Conservation (phyloP, 257 asterid species). For the Ophiorrhiza pumila region DNA sequence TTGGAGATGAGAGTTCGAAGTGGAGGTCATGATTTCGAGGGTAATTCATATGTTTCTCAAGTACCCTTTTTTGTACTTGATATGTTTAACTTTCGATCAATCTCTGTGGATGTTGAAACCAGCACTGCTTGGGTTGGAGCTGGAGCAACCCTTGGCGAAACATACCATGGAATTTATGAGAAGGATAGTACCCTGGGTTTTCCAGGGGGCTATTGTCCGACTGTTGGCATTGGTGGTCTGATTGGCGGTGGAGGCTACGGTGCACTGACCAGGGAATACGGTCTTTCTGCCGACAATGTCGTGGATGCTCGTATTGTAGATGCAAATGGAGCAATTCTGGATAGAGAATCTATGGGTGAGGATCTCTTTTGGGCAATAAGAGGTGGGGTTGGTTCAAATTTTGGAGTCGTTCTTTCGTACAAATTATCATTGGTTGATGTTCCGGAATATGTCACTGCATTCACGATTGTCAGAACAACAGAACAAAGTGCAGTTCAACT, state of each 20-base stretch:
- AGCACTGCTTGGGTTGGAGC: constrained; percentile 7
- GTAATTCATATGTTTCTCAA: constrained; percentile 3
- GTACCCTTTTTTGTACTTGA: constrained; percentile 9
- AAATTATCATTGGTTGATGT: neutral
- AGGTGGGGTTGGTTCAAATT: constrained; percentile 6
- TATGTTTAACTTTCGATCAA: constrained; percentile 11
- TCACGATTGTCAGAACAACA: neutral
- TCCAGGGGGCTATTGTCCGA: constrained; percentile 13
- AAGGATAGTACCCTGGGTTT: neutral
- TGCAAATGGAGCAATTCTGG: constrained; percentile 5
- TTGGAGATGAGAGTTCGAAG: constrained; percentile 9
- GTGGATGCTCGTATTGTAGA: neutral
- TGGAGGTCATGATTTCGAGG: constrained; percentile 18
- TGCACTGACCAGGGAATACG: neutral
- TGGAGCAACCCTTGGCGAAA: constrained; percentile 10
- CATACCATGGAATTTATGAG: neutral
- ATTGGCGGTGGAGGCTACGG: constrained; percentile 17
- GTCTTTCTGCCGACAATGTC: constrained; percentile 11
- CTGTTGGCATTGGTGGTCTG: constrained; percentile 11
- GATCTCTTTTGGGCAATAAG: constrained; percentile 11
- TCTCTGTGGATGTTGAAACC: neutral
- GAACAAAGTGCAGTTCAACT: constrained; percentile 6
- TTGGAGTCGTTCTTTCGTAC: constrained; percentile 6
- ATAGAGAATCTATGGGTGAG: neutral
- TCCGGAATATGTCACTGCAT: constrained; percentile 1